Evolutionary conservation across 257 asterid species (phyloP).

Genomic region (Solanum pimpinellifolium): DNA sequence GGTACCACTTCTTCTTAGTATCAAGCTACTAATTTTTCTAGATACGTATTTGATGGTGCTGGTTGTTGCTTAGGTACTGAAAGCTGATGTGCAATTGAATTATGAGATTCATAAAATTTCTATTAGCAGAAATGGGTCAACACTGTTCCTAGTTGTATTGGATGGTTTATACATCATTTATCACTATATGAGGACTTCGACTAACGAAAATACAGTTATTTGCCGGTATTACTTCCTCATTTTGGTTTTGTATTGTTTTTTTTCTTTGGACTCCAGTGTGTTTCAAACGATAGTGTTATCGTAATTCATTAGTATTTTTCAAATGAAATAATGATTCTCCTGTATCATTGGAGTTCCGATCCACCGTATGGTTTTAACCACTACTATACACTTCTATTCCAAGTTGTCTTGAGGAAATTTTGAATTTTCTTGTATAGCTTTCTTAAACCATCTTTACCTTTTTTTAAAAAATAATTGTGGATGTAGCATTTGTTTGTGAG

Average conservation of each 20-base stretch:
- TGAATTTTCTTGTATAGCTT: neutral
- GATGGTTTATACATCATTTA: slow-evolving; percentile 57
- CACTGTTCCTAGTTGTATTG: slow-evolving; percentile 52
- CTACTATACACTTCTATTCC: neutral
- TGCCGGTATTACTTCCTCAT: slow-evolving; percentile 21
- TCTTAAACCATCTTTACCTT: neutral
- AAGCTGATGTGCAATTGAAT: slow-evolving; percentile 41
- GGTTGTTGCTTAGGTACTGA: slow-evolving; percentile 46
- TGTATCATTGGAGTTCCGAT: neutral
- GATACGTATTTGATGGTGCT: neutral
- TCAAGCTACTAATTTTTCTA: neutral
- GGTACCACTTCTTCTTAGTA: neutral
- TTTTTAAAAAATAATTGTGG: neutral
- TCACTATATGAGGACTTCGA: slow-evolving; percentile 66
- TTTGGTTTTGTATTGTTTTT: neutral
- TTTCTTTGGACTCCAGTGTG: neutral
- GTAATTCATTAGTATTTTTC: neutral
- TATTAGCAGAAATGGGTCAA: slow-evolving; percentile 66
- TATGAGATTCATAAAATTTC: slow-evolving; percentile 58
- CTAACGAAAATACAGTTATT: slow-evolving; percentile 50
- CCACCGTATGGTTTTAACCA: neutral
- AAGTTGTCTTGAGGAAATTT: neutral
- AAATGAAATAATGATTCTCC: neutral
- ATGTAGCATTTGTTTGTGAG: neutral
- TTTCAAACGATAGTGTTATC: neutral